Conservation (phyloP, 768 basidiomycete genomes). For the Rhizopogon vinicolor region DNA sequence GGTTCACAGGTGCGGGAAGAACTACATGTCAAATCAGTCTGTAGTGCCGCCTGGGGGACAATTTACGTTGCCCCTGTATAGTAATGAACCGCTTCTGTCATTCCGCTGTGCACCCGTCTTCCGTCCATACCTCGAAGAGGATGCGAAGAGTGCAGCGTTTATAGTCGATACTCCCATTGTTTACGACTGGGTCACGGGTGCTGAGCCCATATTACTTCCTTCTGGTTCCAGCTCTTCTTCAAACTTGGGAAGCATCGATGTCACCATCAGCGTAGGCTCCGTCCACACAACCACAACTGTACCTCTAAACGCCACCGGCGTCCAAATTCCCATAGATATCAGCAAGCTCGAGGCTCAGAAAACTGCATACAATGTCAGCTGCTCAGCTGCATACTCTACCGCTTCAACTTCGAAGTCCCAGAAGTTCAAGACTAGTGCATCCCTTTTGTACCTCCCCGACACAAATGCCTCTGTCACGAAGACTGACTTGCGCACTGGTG, state of each 20-base stretch:
- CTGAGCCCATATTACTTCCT: conserved; percentile 24
- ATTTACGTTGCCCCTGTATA: conserved; percentile 33
- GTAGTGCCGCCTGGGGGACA: conserved; percentile 42
- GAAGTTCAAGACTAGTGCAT: conserved; percentile 25
- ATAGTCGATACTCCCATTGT: conserved; percentile 37
- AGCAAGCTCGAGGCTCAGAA: conserved; percentile 23
- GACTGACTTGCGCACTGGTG: conserved; percentile 42
- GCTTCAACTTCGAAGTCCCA: conserved; percentile 8
- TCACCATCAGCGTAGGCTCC: conserved; percentile 27
- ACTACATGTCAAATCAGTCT: conserved; percentile 37
- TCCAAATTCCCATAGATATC: conserved; percentile 31
- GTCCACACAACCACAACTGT: conserved; percentile 22
- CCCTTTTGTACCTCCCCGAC: conserved; percentile 38
- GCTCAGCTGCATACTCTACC: conserved; percentile 26
- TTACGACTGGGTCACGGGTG: conserved; percentile 28
- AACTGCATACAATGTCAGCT: conserved; percentile 28
- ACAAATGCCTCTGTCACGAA: conserved; percentile 39
- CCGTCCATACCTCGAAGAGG: conserved; percentile 43
- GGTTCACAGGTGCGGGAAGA: conserved; percentile 45
- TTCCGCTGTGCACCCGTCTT: conserved; percentile 44
- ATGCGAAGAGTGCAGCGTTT: conserved; percentile 21
- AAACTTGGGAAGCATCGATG: conserved; percentile 11
- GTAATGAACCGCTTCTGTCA: conserved; percentile 34
- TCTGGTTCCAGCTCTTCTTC: neutral
- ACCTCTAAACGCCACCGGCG: conserved; percentile 33